A percentile compares a stretch with the other conserved stretches of the same genome.
These are phyloP conservation scores for Setaria viridis DNA, from an alignment of 202 grass and related monocot species.

Conservation along the genomic window DNA sequence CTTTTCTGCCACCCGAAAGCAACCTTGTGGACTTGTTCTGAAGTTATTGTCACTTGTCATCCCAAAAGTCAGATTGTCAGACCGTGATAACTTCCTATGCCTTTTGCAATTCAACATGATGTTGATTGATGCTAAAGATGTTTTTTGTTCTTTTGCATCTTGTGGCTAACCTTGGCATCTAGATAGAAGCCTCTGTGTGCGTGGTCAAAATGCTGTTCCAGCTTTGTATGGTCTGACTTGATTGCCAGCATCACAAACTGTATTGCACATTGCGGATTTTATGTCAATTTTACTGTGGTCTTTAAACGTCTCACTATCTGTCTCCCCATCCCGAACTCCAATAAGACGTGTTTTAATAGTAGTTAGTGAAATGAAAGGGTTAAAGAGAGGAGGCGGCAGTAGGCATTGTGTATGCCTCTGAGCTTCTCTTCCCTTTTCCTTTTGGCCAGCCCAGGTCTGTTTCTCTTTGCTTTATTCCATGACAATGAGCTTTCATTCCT, in stretches of 20 bases:
- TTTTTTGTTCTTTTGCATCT: slow-evolving; percentile 26
- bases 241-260: too few relatives aligned
- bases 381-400: neutral
- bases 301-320: too few relatives aligned
- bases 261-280: too few relatives aligned
- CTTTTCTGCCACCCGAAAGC: slow-evolving; percentile 26
- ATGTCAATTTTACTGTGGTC: too few relatives aligned
- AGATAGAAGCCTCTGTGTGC: neutral
- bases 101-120: slow-evolving; percentile 39
- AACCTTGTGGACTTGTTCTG: neutral
- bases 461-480: neutral
- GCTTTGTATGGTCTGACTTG: neutral
- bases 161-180: neutral
- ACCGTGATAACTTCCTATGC: neutral
- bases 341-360: too few relatives aligned
- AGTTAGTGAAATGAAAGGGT: too few relatives aligned
- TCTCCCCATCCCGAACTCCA: too few relatives aligned
- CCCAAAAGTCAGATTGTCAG: slow-evolving; percentile 20
- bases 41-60: neutral
- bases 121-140: slow-evolving; percentile 16
- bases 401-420: slow-evolving; percentile 40
- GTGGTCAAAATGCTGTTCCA: neutral
- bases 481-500: neutral
- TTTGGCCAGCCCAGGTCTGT: neutral
- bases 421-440: slow-evolving; percentile 51